A percentile compares a stretch with the other conserved stretches of the same genome.
Evolutionary conservation across 495 filamentous ascomycete species (phyloP).

Genomic region (Stereocaulon alpinum): DNA sequence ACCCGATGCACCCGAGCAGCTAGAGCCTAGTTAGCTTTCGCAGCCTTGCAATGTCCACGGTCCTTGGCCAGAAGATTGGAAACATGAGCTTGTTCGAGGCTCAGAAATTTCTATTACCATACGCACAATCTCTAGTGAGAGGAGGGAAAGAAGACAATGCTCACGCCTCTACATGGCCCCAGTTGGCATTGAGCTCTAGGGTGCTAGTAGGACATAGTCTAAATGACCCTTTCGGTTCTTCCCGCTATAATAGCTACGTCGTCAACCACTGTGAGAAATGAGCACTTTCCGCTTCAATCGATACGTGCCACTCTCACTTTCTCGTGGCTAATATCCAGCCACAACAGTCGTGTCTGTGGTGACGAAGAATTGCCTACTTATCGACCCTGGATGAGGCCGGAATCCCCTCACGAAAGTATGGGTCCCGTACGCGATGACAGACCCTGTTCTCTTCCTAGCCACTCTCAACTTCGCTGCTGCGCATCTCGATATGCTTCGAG

Average conservation of each 20-base stretch:
- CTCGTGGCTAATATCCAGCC: background rate
- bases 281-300: background rate
- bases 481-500: constrained; percentile 8
- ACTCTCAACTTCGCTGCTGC: constrained; percentile 5
- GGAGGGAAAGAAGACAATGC: background rate
- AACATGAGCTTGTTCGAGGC: background rate
- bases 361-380: background rate
- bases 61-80: background rate
- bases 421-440: constrained; percentile 9
- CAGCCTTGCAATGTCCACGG: no score
- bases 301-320: background rate
- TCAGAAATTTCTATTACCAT: background rate
- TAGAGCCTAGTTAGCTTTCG: background rate
- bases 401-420: constrained; percentile 5
- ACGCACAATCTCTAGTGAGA: no score
- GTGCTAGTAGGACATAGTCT: background rate
- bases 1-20: background rate
- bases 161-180: background rate
- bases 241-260: background rate
- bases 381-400: background rate
- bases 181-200: background rate
- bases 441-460: constrained; percentile 7
- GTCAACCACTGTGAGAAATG: background rate
- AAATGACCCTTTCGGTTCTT: background rate
- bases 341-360: constrained; percentile 5